Percentiles rank a stretch among this genome's conserved stretches.
phyloP scores from a whole-genome alignment of 352 stramenopile species.

The Phytophthora tubulina region DNA sequence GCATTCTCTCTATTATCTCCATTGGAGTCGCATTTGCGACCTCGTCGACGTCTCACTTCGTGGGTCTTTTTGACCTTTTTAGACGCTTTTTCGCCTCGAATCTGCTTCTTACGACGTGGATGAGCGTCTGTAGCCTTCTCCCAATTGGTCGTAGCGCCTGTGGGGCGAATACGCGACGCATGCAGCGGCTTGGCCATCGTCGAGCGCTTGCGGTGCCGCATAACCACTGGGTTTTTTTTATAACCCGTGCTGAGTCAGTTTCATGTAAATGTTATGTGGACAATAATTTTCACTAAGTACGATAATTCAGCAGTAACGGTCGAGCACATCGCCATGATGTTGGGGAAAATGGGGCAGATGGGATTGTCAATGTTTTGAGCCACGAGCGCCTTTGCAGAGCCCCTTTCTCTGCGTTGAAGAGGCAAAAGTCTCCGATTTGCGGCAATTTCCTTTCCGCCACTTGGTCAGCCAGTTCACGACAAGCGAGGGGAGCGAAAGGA shows the following conservation, averaged over 20 bases:
- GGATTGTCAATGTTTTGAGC: neutral
- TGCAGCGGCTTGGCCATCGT: constrained; percentile 22
- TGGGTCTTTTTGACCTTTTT: constrained; percentile 31
- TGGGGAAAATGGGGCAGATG: constrained; percentile 19
- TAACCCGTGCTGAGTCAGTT: neutral
- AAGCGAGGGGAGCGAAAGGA: constrained; percentile 12
- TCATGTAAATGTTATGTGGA: neutral
- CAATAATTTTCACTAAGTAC: constrained; percentile 11
- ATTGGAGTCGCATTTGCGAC: constrained; percentile 2
- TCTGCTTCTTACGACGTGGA: constrained; percentile 22
- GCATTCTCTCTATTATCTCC: neutral
- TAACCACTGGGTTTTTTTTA: constrained; percentile 12
- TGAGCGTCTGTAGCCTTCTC: constrained; percentile 25
- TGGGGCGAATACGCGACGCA: constrained; percentile 12
- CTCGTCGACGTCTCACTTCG: constrained; percentile 13
- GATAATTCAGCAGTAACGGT: constrained; percentile 11
- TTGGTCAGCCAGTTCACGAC: constrained; percentile 25
- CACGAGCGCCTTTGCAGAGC: constrained; percentile 20
- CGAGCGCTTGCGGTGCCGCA: constrained; percentile 26
- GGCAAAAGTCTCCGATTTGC: constrained; percentile 34
- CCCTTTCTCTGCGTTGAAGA: constrained; percentile 27
- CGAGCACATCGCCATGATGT: constrained; percentile 28
- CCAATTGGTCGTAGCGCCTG: constrained; percentile 33
- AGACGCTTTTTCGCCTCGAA: neutral
- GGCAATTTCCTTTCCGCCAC: constrained; percentile 36